Base-by-base conservation (phyloP, 371 early-diverging fungal genomes). In the Catenaria anguillulae region DNA sequence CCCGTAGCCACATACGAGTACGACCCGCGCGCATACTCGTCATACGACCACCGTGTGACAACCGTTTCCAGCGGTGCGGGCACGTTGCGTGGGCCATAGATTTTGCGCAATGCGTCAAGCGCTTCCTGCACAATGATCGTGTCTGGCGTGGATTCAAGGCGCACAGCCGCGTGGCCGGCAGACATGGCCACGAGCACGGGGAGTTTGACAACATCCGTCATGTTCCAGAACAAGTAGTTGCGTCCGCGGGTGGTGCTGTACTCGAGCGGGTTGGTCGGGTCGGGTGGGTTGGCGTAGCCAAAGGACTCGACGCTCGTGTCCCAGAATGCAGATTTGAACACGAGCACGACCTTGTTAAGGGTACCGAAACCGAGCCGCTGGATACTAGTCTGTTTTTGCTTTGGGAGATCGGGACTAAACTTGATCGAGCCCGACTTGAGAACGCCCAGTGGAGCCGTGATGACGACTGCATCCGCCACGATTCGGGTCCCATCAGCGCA, bases 291-390 rank as follows among this genome's bases (percentile, higher is more conserved):
- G 12, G 69, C 62, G 23, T 64, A 69, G 6, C 76, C 76, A 68
- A 76, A 76, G 17, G 69, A 62, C 37, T 71, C 75, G 0, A 65
- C 60, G 2, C 60, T 33, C 2, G 63, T 26, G 33, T 72, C 65
- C 76, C 76, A 76, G 61, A 76, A 76, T 8, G 60, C 54, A 19
- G 64, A 60, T 0, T 66, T 67, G 52, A 76, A 76, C 19, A 73
- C 72, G 21, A 76, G 65, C 2, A 75, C 70, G 43, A 76, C 64
- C 50, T 75, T 76, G 65, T 76, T 75, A 50, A 76, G 60, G 45
- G 66, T 12, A 3, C 76, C 76, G 64, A 72, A 72, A 2, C 71
- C 74, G 33, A 76, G 62, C 17, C 60, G 52, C 23, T 59, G 54
- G 24, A 76, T 72, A 17, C 73, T 70, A 19, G 62, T 55, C 21